Conservation (phyloP, 805 yeast species). For the Candida palmyrensis region DNA sequence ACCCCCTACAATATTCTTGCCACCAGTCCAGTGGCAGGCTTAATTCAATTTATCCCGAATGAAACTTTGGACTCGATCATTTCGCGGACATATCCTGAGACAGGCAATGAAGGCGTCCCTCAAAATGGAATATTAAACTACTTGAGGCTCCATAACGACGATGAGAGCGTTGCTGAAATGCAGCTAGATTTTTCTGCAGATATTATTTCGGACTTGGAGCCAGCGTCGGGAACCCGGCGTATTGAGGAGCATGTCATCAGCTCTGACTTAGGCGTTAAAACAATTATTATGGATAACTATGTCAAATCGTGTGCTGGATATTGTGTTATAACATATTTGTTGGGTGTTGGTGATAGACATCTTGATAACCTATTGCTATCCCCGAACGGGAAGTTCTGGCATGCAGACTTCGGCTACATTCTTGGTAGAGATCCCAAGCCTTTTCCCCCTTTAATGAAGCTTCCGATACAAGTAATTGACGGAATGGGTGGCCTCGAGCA, state of each 20-base stretch:
- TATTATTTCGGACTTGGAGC: conserved; percentile 1
- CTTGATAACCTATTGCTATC: conserved; percentile 80
- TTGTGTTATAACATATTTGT: conserved; percentile 88
- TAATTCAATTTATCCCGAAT: conserved; percentile 92
- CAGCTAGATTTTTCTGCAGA: neutral
- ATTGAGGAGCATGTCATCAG: conserved; percentile 21
- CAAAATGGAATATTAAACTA: conserved; percentile 74
- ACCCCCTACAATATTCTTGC: conserved; percentile 90
- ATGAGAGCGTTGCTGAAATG: too few species aligned
- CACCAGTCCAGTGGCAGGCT: conserved; percentile 86
- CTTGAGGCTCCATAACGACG: conserved; percentile 49
- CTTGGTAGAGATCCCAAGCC: conserved; percentile 98
- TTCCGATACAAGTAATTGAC: conserved; percentile 94
- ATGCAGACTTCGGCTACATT: conserved; percentile 96
- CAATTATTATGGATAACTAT: conserved; percentile 85
- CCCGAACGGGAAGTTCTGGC: conserved; percentile 85
- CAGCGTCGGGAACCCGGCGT: neutral
- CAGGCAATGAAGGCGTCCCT: conserved; percentile 5
- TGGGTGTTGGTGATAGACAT: conserved; percentile 98
- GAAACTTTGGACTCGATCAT: conserved; percentile 80
- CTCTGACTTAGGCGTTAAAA: conserved; percentile 44
- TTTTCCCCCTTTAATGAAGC: conserved; percentile 96
- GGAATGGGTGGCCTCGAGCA: conserved; percentile 95
- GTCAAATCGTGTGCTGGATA: conserved; percentile 96
- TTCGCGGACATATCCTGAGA: conserved; percentile 25